Evolutionary conservation across 768 basidiomycete genomes (phyloP), one percentile per base, ranked within the genome.

Genomic region (Ramaria rubella): DNA sequence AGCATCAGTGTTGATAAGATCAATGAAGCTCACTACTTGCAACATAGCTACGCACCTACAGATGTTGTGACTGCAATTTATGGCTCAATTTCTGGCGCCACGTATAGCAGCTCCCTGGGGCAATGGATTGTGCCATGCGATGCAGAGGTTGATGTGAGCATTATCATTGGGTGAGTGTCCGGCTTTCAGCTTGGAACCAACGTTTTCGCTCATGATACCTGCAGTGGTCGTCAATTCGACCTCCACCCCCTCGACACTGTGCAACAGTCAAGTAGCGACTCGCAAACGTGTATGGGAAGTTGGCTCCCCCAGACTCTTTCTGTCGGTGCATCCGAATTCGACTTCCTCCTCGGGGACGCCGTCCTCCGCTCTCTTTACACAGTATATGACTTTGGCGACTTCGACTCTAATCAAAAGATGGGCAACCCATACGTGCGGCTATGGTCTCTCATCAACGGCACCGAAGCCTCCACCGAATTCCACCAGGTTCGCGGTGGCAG

Each of bases 301-400:
- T 88, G 92, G 67, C 68, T 92, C 26, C 86, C 90, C 2, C 78
- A 81, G 62, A 68, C 69, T 24, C 72, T 84, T 23, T 73, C 80
- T 15, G 74, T 82, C n/a, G 82, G 77, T 31, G 72, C 71, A 51
- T 42, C 53, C 17, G 75, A 89, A 70, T 90, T 88, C 65, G 90
- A 93, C 67, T 86, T 87, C 83, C 75, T 93, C 44, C 65, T 91
- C 52, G 90, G 90, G 21, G 90, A 87, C 69, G 91, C 88, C 63
- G 78, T 90, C 66, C 77, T 93, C 58, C 88, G 90, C 58, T 87
- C 87, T 15, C 72, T 91, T 36, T 92, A 92, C 69, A 79, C 87
- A 7, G 71, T 93, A 55, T 93, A 90, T 67, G 86, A 91, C 69
- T 57, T 57, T 48, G 55, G 57, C 26, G 63, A 64, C 45, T 93